phyloP scores from a whole-genome alignment of 495 filamentous ascomycete species.

The Physcia stellaris region DNA sequence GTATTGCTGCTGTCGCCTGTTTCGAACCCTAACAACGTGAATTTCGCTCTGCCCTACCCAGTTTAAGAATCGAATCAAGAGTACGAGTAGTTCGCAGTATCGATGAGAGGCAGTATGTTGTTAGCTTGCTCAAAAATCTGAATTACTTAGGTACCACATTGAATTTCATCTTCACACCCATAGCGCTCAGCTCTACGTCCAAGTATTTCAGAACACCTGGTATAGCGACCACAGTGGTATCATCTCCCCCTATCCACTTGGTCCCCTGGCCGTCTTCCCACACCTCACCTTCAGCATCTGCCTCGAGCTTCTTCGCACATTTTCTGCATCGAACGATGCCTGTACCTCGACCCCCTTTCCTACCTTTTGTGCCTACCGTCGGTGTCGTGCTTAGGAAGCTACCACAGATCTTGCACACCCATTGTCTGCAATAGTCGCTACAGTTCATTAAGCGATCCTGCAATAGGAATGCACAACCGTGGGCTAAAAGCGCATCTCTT shows the following conservation, averaged over 20 bases:
- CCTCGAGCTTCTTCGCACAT: constrained; percentile 53
- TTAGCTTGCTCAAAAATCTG: too few relatives aligned
- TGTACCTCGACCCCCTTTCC: constrained; percentile 29
- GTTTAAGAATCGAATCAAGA: too few relatives aligned
- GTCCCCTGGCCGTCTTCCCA: constrained; percentile 86
- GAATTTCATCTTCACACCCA: constrained; percentile 87
- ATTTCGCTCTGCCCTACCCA: too few relatives aligned
- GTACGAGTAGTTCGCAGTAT: too few relatives aligned
- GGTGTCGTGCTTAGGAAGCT: constrained; percentile 75
- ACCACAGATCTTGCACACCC: constrained; percentile 80
- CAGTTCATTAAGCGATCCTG: constrained; percentile 96
- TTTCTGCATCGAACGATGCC: constrained; percentile 71
- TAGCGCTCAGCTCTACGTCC: constrained; percentile 87
- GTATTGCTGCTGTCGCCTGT: too few relatives aligned
- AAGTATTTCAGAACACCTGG: constrained; percentile 85
- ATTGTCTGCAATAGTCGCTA: constrained; percentile 74
- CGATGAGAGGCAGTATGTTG: too few relatives aligned
- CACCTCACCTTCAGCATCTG: constrained; percentile 51
- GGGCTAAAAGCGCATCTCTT: constrained; percentile 82
- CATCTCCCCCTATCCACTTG: constrained; percentile 71
- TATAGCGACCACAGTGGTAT: constrained; percentile 82
- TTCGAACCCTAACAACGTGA: too few relatives aligned
- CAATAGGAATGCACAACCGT: constrained; percentile 86
- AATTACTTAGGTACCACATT: too few relatives aligned
- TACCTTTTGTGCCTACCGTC: constrained; percentile 36